These are phyloP conservation scores for Coix lacrymajobi DNA, from an alignment of 176 grass and related monocot genomes.

Conservation along the genomic window DNA sequence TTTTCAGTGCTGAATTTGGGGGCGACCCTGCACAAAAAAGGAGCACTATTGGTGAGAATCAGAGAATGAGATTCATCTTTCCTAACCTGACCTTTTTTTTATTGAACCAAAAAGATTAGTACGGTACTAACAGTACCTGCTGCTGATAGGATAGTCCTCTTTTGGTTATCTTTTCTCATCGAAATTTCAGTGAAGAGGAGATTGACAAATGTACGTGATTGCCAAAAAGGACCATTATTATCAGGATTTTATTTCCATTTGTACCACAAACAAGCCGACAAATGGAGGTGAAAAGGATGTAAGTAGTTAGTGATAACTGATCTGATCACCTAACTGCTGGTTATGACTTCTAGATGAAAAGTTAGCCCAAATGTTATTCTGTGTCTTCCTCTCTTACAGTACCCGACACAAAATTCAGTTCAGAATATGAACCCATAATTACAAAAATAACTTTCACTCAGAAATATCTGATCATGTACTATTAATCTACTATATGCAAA, in stretches of 20 bases:
- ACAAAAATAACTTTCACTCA: neutral
- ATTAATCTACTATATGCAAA: neutral
- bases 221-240: neutral
- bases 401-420: neutral
- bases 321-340: neutral
- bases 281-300: neutral
- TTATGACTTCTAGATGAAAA: neutral
- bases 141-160: neutral
- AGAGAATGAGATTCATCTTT: slow-evolving; percentile 6
- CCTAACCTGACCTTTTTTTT: neutral
- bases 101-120: neutral
- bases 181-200: neutral
- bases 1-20: neutral
- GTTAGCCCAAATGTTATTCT: neutral
- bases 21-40: neutral
- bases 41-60: neutral
- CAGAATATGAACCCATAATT: neutral
- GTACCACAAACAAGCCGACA: neutral
- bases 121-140: neutral
- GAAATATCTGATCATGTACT: neutral
- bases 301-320: neutral
- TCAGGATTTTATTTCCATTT: neutral
- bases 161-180: neutral
- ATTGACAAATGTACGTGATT: neutral
- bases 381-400: neutral